Percentiles rank a stretch among this genome's conserved stretches.
Evolutionary conservation across 768 basidiomycete genomes (phyloP).

Genomic region (Termitomyces sp.): DNA sequence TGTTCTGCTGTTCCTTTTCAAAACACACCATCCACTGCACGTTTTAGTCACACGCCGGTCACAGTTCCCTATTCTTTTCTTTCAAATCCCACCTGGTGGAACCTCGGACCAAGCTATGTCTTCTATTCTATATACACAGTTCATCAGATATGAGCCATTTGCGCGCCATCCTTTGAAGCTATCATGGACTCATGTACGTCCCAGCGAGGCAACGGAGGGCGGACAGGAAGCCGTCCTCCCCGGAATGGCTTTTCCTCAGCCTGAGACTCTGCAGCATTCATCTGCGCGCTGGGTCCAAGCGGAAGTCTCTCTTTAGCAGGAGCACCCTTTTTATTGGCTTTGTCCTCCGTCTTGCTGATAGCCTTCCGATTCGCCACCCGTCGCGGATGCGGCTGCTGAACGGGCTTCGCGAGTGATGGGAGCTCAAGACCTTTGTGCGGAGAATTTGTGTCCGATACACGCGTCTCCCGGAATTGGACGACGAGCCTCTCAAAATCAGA

Average conservation of each 20-base stretch:
- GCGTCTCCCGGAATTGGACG: slow-evolving; percentile 9
- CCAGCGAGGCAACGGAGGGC: slow-evolving; percentile 22
- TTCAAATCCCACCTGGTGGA: slow-evolving; percentile 1
- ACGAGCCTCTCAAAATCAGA: slow-evolving; percentile 17
- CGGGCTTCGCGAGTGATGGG: neutral
- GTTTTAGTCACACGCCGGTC: slow-evolving; percentile 18
- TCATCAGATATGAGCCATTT: neutral
- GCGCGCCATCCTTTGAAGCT: neutral
- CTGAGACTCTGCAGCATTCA: slow-evolving; percentile 12
- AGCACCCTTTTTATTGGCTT: neutral
- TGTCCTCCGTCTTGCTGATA: neutral
- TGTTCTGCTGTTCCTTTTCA: slow-evolving; percentile 17
- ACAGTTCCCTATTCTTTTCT: slow-evolving; percentile 2
- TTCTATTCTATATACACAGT: neutral
- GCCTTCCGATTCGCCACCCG: slow-evolving; percentile 1
- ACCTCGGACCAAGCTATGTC: neutral
- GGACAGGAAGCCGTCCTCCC: slow-evolving; percentile 18
- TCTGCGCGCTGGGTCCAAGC: slow-evolving; percentile 10
- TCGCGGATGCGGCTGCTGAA: slow-evolving; percentile 3
- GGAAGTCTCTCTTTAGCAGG: neutral
- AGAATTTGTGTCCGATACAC: slow-evolving; percentile 7
- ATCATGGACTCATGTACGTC: slow-evolving; percentile 11
- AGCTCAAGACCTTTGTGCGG: neutral
- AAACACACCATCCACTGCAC: slow-evolving; percentile 21
- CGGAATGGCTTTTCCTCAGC: slow-evolving; percentile 16